These are phyloP conservation scores for Fraxinus greggii DNA, from an alignment of 305 asterid genomes.

Conservation along the genomic window DNA sequence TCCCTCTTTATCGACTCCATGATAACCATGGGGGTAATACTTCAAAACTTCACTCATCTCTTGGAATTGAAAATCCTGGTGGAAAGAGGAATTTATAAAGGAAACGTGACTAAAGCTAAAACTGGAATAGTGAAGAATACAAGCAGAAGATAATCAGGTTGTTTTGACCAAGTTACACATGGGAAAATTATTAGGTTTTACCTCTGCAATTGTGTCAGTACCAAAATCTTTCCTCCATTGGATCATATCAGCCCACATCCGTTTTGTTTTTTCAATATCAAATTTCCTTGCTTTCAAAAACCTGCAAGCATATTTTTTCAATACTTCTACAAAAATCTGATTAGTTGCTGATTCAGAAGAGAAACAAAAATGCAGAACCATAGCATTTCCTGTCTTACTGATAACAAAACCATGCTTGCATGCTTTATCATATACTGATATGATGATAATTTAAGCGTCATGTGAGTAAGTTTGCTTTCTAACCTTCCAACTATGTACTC, in stretches of 20 bases:
- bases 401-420: background rate
- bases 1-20: constrained; percentile 94
- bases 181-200: constrained; percentile 10
- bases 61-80: constrained; percentile 79
- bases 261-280: constrained; percentile 57
- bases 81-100: constrained; percentile 4
- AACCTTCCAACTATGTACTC: background rate
- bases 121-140: background rate
- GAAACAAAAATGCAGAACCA: constrained; percentile 5
- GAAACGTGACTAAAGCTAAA: background rate
- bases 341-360: constrained; percentile 6
- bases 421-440: background rate
- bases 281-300: constrained; percentile 60
- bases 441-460: background rate
- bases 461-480: background rate
- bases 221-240: constrained; percentile 67
- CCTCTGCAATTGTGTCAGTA: constrained; percentile 51
- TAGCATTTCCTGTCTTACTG: background rate
- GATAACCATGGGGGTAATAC: constrained; percentile 95
- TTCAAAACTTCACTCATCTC: constrained; percentile 81
- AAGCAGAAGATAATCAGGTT: background rate
- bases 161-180: background rate
- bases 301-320: constrained; percentile 31
- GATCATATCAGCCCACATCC: constrained; percentile 67
- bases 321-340: constrained; percentile 13